Base-by-base conservation (phyloP, 768 basidiomycete genomes). In the Psilocybe tampanensis region DNA sequence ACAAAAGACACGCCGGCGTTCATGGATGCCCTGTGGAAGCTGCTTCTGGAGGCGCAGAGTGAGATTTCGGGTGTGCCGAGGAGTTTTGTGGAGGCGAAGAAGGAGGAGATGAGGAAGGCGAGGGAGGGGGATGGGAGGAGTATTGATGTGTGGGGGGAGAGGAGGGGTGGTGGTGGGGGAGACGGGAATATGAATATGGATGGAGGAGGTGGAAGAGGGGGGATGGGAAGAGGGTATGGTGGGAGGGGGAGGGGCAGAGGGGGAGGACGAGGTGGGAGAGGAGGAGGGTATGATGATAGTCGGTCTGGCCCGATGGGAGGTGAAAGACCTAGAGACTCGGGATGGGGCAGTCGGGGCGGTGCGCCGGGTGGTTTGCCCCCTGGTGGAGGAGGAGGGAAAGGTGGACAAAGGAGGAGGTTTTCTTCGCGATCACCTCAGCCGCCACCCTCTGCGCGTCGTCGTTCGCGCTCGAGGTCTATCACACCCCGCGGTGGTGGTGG, bases 41-140 rank as follows among this genome's bases (percentile, higher is more conserved):
- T 98, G 5, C 78, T 99, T n/a, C 77, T 98, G 3, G 95, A 96
- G 63, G 97, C 97, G 2, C 96, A 98, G 71, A 81, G 81, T 29
- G 91, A 92, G 26, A 83, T 89, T 1, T 90, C 92, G 9, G 95
- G 95, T 58, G 91, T 99, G 0, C 97, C 97, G 8, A 83, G 85
- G 11, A 90, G 90, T 11, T 92, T 96, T 66, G 83, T 97, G 2
- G 94, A 97, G 63, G 87, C 89, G 70, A 95, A 96, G 75, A 97
- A 97, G 70, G 85, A 85, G 65, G 94, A 96, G 69, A 86, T 96
- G 83, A 80, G 90, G n/a, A 80, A 78, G 55, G 85, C 83, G 19
- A 76, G 82, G 45, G 83, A 85, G 57, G 81, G 74, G 33, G 89
- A 92, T 64, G 78, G 78, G 6, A 78, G 84, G 18, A 83, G 85